phyloP scores from a whole-genome alignment of 306 rosid genomes.

The Quercus bicolor region DNA sequence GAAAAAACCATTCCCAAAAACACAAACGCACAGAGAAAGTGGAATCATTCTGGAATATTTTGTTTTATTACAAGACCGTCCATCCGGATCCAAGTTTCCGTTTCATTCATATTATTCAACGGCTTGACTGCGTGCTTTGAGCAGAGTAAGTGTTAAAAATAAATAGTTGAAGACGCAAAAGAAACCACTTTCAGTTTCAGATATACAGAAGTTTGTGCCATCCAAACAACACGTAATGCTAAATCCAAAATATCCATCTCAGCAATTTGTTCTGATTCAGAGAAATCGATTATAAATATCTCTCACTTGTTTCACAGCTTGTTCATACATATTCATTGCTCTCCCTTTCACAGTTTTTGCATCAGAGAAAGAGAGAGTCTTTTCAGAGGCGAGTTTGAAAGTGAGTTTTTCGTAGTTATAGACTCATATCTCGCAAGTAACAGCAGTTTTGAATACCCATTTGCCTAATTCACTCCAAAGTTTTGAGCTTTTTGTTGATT shows the following conservation, averaged over 20 bases:
- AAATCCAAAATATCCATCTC: conserved; percentile 26
- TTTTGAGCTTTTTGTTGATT: not conserved
- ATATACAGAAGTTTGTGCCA: conserved; percentile 40
- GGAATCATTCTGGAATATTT: conserved; percentile 19
- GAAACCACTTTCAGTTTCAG: not conserved
- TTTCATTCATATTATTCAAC: conserved; percentile 4
- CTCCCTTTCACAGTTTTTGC: conserved; percentile 16
- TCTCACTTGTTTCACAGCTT: conserved; percentile 10
- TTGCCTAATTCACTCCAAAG: conserved; percentile 14
- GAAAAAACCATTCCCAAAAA: too few relatives aligned
- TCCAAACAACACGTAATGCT: conserved; percentile 27
- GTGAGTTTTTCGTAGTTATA: conserved; percentile 10
- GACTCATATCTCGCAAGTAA: conserved; percentile 1
- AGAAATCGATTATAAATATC: not conserved
- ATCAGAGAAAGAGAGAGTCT: not conserved
- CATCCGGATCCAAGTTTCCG: not conserved
- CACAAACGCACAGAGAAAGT: not conserved
- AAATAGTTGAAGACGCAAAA: not conserved
- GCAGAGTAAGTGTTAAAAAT: not conserved
- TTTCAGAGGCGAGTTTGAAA: conserved; percentile 13
- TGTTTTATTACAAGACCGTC: not conserved
- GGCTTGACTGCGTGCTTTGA: conserved; percentile 10
- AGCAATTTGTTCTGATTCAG: conserved; percentile 22
- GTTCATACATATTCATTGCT: not conserved
- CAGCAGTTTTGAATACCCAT: conserved; percentile 13